These are phyloP conservation scores for Pythium phragmitis DNA, from an alignment of 352 stramenopile species.

Conservation along the genomic window DNA sequence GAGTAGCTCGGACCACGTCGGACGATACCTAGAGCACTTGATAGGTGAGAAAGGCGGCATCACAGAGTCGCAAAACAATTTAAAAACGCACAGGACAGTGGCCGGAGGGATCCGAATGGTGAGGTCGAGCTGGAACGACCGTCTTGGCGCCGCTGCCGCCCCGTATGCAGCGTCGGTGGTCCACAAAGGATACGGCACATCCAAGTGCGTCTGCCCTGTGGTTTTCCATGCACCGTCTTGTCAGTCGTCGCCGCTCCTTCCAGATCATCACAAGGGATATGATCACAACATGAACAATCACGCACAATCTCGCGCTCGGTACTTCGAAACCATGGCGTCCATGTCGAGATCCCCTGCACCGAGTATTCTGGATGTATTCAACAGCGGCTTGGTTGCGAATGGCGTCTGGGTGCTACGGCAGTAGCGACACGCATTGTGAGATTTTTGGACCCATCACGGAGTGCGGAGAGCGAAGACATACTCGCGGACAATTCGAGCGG, in stretches of 20 bases:
- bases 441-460: neutral
- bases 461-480: neutral
- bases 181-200: slow-evolving; percentile 44
- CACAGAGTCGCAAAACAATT: neutral
- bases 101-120: slow-evolving; percentile 41
- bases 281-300: neutral
- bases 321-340: slow-evolving; percentile 33
- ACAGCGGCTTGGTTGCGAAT: slow-evolving; percentile 35
- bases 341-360: slow-evolving; percentile 39
- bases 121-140: slow-evolving; percentile 39
- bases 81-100: slow-evolving; percentile 31
- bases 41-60: neutral
- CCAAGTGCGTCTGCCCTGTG: slow-evolving; percentile 34
- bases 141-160: slow-evolving; percentile 4
- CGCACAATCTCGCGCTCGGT: slow-evolving; percentile 54
- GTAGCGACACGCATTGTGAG: neutral
- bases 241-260: neutral
- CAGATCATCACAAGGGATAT: neutral
- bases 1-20: slow-evolving; percentile 55
- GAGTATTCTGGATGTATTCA: slow-evolving; percentile 43
- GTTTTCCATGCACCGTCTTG: slow-evolving; percentile 8
- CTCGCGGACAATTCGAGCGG: slow-evolving; percentile 39
- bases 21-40: slow-evolving; percentile 39
- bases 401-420: slow-evolving; percentile 35
- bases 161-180: slow-evolving; percentile 28